These are phyloP conservation scores for Rhododendron ovatum DNA, from an alignment of 148 eudicot genomes.

Conservation along the genomic window DNA sequence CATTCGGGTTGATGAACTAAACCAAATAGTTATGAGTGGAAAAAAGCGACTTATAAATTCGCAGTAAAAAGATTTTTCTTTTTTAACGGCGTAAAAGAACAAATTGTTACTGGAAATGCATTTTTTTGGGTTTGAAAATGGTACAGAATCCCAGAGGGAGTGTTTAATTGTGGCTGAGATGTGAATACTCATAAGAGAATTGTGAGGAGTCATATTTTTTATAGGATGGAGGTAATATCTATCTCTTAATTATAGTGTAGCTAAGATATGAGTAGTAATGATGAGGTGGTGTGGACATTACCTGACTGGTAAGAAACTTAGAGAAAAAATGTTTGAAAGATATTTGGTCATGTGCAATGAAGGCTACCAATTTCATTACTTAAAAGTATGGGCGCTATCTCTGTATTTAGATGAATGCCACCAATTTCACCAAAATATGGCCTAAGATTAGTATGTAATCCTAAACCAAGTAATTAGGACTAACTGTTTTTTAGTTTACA, in stretches of 20 bases:
- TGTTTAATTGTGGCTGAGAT: neutral
- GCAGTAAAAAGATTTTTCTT: no score
- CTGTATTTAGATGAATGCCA: neutral
- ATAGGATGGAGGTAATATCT: neutral
- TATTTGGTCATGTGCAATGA: neutral
- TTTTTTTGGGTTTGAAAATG: neutral
- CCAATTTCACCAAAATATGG: neutral
- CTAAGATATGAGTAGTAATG: neutral
- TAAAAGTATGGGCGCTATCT: neutral
- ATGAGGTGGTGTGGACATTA: neutral
- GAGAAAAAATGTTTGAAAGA: neutral
- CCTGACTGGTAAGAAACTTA: neutral
- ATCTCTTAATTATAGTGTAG: neutral
- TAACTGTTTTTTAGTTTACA: neutral
- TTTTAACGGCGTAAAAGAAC: no score
- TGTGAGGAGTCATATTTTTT: neutral
- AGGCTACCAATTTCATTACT: neutral
- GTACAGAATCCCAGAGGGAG: neutral
- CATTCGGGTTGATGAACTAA: no score
- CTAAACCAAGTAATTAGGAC: neutral
- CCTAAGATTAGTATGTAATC: neutral
- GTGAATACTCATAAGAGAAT: neutral
- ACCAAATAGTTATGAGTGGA: no score
- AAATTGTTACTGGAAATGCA: neutral
- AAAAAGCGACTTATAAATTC: no score